Evolutionary conservation across 2,329 filamentous ascomycete species (phyloP), one percentile per base, ranked within the genome.

Genomic region (Epichloe coenophiala): DNA sequence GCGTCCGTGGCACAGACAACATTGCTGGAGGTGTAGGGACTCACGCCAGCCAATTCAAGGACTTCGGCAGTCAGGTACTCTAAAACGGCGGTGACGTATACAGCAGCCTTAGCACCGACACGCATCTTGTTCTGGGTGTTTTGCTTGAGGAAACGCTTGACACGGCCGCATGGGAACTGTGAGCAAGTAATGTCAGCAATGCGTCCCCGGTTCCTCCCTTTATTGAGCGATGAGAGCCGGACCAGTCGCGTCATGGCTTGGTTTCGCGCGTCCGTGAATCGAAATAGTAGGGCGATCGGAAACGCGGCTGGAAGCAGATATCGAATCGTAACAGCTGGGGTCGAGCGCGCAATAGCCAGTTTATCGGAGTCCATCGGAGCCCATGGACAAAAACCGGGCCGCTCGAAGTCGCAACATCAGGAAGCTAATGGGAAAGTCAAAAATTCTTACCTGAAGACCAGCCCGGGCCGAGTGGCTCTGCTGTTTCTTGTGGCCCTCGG

Each of bases 101-200:
- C 93, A 59, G 93, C 90, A 57, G 93, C 93, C 78, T 97, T 97
- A 65, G 91, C 93, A 63, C 93, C 93, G 59, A 98, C 94, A 72
- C 93, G 91, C 88, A 96, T 97, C 78, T 97, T 97, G 75, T 96
- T 94, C 69, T 97, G 93, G 47, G 93, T 97, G 75, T 96, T 96
- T 71, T 88, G 89, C 81, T 97, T 96, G 68, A 98, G 78, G 76
- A 97, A 97, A 75, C 93, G 90, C 86, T 98, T 98, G 72, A 98
- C 93, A 84, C 93, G 93, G 73, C 93, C 93, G 69, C 93, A 98
- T 55, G 93, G 93, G 70, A 98, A 98, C 93, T 98, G 12, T 5
- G 15, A 9, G 5, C 12, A 36, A 11, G 33, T 6, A 17, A 17
- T 5, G 48, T 53, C 39, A 53, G 51, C 49, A 35, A 45, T 35